A percentile compares a stretch with the other conserved stretches of the same genome.
Conservation (phyloP, 345 rosid species). For the Syzygium oleosum region DNA sequence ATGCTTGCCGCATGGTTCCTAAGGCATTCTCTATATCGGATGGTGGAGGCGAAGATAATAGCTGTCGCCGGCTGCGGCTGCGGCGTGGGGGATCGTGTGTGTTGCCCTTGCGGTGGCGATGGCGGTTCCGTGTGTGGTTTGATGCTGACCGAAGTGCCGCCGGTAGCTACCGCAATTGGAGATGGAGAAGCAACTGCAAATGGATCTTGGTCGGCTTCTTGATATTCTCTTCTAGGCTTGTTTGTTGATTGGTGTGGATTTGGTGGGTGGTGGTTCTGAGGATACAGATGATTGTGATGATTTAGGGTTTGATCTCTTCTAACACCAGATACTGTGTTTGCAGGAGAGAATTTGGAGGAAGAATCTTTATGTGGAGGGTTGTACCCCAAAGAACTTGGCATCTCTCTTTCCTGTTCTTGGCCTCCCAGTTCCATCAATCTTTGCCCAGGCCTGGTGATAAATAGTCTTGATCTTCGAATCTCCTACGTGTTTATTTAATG, state of each 20-base stretch:
- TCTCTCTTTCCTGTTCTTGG: constrained; percentile 20
- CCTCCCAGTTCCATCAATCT: constrained; percentile 28
- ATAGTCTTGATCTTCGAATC: neutral
- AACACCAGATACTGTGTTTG: neutral
- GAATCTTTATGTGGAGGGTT: constrained; percentile 8
- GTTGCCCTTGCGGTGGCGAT: constrained; percentile 11
- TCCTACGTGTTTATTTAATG: neutral
- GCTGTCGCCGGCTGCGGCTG: constrained; percentile 8
- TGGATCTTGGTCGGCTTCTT: constrained; percentile 7
- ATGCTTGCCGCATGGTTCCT: constrained; percentile 26
- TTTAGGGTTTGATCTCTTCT: constrained; percentile 14
- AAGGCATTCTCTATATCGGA: constrained; percentile 18
- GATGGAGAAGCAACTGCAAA: neutral
- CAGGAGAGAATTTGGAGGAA: neutral
- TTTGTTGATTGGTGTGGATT: neutral
- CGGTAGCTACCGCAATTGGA: neutral
- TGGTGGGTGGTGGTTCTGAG: neutral
- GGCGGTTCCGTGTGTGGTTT: constrained; percentile 20
- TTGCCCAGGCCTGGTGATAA: neutral
- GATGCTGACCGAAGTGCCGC: neutral
- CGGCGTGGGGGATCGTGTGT: constrained; percentile 14
- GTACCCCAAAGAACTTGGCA: constrained; percentile 19
- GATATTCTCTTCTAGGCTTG: constrained; percentile 13
- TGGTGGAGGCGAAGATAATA: neutral
- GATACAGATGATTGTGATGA: constrained; percentile 6